Conservation (phyloP, 139 green algal genomes). For the Limnomonas spitsbergensis region DNA sequence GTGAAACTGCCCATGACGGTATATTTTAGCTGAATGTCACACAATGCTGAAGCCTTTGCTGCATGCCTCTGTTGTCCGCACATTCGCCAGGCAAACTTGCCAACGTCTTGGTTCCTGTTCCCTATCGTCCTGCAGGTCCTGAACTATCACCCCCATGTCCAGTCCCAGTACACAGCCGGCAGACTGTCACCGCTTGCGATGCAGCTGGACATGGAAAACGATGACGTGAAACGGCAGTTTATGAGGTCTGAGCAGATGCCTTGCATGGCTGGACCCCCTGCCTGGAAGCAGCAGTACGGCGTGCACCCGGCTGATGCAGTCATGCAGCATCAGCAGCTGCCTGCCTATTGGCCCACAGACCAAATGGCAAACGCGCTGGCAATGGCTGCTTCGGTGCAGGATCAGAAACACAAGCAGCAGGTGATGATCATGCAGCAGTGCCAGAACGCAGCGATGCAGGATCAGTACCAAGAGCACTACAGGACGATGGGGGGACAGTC, state of each 20-base stretch:
- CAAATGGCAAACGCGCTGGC: neutral
- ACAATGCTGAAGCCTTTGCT: neutral
- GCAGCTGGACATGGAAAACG: constrained; percentile 4
- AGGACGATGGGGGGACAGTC: neutral
- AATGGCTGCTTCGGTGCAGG: neutral
- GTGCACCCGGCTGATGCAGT: neutral
- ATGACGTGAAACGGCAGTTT: constrained; percentile 1
- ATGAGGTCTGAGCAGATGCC: neutral
- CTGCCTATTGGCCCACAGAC: neutral
- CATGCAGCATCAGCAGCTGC: neutral
- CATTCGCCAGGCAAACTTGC: neutral
- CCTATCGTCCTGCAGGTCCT: neutral
- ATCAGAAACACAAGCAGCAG: neutral
- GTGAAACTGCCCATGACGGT: too few relatives aligned
- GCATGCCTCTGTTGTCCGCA: neutral
- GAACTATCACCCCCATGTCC: constrained; percentile 6
- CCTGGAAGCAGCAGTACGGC: neutral
- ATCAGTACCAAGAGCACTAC: neutral
- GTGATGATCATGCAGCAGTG: neutral
- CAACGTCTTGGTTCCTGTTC: neutral
- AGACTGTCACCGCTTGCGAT: neutral
- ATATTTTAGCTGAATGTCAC: neutral
- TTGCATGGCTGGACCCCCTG: neutral
- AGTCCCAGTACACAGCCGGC: neutral
- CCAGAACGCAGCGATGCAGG: neutral